These are phyloP conservation scores for Phaffia australis DNA, from an alignment of 768 basidiomycete genomes.

Conservation along the genomic window DNA sequence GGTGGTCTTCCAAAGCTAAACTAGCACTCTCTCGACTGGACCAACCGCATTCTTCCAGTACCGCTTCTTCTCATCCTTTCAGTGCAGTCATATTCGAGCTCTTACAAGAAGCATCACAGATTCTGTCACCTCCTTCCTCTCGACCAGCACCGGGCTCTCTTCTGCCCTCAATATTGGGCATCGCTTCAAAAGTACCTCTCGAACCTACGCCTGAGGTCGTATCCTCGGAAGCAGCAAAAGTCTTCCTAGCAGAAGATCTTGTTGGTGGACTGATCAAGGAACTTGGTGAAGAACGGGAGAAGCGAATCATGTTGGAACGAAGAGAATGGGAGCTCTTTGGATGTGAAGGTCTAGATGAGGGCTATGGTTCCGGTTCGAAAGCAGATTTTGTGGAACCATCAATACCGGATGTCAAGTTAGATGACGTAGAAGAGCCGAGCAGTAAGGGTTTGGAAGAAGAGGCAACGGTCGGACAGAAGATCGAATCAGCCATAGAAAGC, in stretches of 20 bases:
- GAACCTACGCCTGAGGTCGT: slow-evolving; percentile 25
- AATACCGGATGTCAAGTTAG: no score
- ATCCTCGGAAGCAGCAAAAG: slow-evolving; percentile 30
- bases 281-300: slow-evolving; percentile 34
- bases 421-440: no score
- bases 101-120: slow-evolving; percentile 26
- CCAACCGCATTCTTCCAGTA: background rate
- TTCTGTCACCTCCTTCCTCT: slow-evolving; percentile 23
- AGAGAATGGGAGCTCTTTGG: slow-evolving; percentile 30
- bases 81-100: slow-evolving; percentile 1
- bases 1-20: slow-evolving; percentile 14
- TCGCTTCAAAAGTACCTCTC: background rate
- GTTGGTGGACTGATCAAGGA: slow-evolving; percentile 35
- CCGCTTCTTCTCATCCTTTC: background rate
- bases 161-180: background rate
- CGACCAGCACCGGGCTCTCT: background rate
- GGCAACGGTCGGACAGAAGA: no score
- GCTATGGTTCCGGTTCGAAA: no score
- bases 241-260: slow-evolving; percentile 36
- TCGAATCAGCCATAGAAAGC: no score
- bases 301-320: slow-evolving; percentile 33
- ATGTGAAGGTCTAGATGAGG: slow-evolving; percentile 13
- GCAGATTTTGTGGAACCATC: no score
- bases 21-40: slow-evolving; percentile 3
- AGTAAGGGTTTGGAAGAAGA: no score